Evolutionary conservation across 176 grass and related monocot genomes (phyloP).

Genomic region (Raddia guianensis): DNA sequence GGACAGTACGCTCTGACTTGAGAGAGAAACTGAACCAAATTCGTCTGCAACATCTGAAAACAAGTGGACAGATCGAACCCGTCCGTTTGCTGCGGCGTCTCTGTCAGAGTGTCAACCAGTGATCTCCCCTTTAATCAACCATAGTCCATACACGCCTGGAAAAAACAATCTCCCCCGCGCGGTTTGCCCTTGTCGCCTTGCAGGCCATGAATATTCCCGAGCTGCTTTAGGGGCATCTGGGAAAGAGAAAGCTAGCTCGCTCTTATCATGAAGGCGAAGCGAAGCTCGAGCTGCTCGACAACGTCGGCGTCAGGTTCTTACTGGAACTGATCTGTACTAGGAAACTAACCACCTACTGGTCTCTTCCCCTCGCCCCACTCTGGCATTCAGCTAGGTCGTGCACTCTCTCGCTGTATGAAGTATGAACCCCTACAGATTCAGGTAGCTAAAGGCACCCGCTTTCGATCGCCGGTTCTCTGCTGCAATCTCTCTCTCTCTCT

Average conservation of each 20-base stretch:
- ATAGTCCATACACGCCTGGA: not conserved
- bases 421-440: not conserved
- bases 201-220: constrained; percentile 48
- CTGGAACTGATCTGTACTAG: constrained; percentile 39
- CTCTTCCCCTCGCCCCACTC: not conserved
- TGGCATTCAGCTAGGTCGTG: not conserved
- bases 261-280: constrained; percentile 21
- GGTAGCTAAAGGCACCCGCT: not conserved
- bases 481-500: not conserved
- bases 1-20: constrained; percentile 31
- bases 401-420: not conserved
- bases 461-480: not conserved
- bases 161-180: not conserved
- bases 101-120: constrained; percentile 33
- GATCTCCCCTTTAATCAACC: constrained; percentile 37
- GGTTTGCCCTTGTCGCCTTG: constrained; percentile 49
- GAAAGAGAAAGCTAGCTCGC: constrained; percentile 5
- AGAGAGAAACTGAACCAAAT: constrained; percentile 31
- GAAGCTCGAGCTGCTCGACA: constrained; percentile 2
- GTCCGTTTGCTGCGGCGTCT: constrained; percentile 42
- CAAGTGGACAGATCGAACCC: not conserved
- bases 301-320: constrained; percentile 39
- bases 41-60: constrained; percentile 7
- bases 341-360: constrained; percentile 20
- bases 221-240: constrained; percentile 48